Evolutionary conservation across 1,139 yeast species (phyloP), one percentile per base, ranked within the genome.

Genomic region (Geotrichum australiense): DNA sequence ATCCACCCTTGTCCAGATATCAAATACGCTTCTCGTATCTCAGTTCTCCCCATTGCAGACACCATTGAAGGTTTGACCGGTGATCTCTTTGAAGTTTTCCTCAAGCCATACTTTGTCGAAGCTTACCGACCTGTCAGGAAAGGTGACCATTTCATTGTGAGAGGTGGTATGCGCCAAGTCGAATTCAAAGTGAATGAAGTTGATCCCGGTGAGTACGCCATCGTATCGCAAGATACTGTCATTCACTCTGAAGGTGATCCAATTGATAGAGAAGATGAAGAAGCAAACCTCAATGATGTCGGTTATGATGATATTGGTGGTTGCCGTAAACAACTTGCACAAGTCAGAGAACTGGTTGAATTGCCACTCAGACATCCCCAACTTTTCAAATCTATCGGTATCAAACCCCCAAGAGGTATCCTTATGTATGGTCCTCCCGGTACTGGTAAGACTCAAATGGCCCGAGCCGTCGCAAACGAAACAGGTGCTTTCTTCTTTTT

Each of bases 301-400:
- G 99, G 99, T 55, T 91, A 91, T 65, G 99, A 91, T 62, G 98
- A 91, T 60, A 91, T 91, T 64, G 99, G 99, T 64, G 98, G 98
- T 39, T 87, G 96, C 69, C 83, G 95, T 68, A 91, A 89, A 67
- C 97, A 89, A 68, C 87, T 89, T 94, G 97, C 97, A 33, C 97
- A 89, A 69, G 87, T 89, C 60, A 80, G 97, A 69, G 97, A 89
- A 70, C 74, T 89, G 69, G 97, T 89, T 49, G 97, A 89, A 68
- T 74, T 89, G 64, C 97, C 97, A 20, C 75, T 89, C 58, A 83
- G 97, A 69, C 97, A 89, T 64, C 97, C 97, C 45, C 97, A 89
- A 66, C 75, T 89, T 59, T 89, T 89, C 74, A 89, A 89, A 70
- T 80, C 93, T 39, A 89, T 89, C 60, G 97, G 97, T 75, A 89